These are phyloP conservation scores for Hypoxylon sp. DNA, from an alignment of 2,329 filamentous ascomycete genomes.

Conservation along the genomic window DNA sequence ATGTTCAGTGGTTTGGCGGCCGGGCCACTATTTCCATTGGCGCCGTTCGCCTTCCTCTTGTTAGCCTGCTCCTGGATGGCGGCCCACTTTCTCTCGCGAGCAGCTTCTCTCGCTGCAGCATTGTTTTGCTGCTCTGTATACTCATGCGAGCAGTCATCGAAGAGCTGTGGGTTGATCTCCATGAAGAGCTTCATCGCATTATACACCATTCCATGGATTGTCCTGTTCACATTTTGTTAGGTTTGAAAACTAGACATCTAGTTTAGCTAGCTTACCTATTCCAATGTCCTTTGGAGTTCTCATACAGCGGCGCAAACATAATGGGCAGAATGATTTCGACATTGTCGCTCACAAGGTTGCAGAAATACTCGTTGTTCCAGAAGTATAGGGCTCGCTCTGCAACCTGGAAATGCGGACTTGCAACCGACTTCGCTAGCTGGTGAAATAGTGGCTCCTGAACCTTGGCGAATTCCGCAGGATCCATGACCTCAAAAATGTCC, in stretches of 20 bases:
- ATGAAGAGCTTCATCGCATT: conserved; percentile 99
- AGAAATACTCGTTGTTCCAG: conserved; percentile 99
- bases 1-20: conserved; percentile 57
- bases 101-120: conserved; percentile 84
- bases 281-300: conserved; percentile 99
- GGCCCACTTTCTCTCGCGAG: conserved; percentile 90
- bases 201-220: conserved; percentile 99
- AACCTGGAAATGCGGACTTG: conserved; percentile 98
- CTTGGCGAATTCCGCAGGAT: conserved; percentile 97
- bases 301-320: conserved; percentile 98
- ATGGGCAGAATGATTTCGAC: conserved; percentile 98
- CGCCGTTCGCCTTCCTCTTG: conserved; percentile 66
- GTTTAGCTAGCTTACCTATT: conserved; percentile 77
- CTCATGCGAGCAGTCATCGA: conserved; percentile 98
- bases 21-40: conserved; percentile 51
- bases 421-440: conserved; percentile 96
- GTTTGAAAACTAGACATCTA: background rate
- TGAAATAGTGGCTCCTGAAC: conserved; percentile 98
- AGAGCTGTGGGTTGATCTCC: conserved; percentile 98
- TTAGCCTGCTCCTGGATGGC: conserved; percentile 84
- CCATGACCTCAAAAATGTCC: conserved; percentile 99
- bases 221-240: conserved; percentile 68
- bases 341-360: conserved; percentile 98
- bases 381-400: conserved; percentile 98
- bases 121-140: conserved; percentile 97